Evolutionary conservation across 208 protist species (phyloP).

Genomic region (Trypanosoma caninum): DNA sequence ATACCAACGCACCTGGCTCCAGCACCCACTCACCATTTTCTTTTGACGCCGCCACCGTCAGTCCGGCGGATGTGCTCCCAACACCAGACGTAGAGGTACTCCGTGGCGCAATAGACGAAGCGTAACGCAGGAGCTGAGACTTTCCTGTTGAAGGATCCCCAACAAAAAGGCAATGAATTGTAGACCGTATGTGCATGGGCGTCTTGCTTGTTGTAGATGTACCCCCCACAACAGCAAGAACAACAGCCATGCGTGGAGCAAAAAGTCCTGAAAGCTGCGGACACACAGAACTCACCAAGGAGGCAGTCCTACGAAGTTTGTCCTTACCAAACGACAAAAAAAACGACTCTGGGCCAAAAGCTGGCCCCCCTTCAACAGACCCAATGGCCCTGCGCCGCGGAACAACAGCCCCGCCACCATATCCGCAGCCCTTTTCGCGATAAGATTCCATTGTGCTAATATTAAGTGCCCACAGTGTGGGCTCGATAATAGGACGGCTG

Average conservation of each 20-base stretch:
- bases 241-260: constrained; percentile 68
- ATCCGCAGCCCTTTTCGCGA: constrained; percentile 43
- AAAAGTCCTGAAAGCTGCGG: constrained; percentile 81
- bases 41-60: constrained; percentile 88
- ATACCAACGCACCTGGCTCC: constrained; percentile 94
- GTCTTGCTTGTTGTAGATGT: constrained; percentile 58
- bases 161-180: constrained; percentile 98
- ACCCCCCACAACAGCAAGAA: constrained; percentile 73
- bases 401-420: constrained; percentile 12
- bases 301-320: constrained; percentile 37
- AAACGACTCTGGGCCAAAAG: constrained; percentile 78
- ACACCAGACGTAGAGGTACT: constrained; percentile 90
- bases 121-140: constrained; percentile 87
- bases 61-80: constrained; percentile 88
- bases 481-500: constrained; percentile 68
- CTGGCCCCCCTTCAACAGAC: constrained; percentile 30
- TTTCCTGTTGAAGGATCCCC: constrained; percentile 99
- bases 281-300: constrained; percentile 56
- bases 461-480: constrained; percentile 75
- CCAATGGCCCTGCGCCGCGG: constrained; percentile 20
- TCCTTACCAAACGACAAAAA: constrained; percentile 57
- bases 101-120: constrained; percentile 70
- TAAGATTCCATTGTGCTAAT: constrained; percentile 77
- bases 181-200: constrained; percentile 69
- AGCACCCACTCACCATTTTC: constrained; percentile 92